Conservation (phyloP, 805 yeast species). For the Lachancea mirantina region DNA sequence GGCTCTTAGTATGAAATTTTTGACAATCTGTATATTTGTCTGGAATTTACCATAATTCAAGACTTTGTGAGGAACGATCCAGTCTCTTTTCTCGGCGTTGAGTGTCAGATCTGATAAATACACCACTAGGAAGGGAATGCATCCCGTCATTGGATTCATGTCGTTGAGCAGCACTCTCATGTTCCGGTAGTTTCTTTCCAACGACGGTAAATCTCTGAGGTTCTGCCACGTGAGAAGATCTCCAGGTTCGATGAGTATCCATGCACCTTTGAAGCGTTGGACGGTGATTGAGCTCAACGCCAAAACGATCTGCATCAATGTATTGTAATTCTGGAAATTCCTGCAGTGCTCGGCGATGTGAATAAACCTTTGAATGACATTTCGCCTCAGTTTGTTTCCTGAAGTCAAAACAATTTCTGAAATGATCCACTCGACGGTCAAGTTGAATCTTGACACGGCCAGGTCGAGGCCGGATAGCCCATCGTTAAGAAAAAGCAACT, state of each 20-base stretch:
- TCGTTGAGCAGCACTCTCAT: conserved; percentile 46
- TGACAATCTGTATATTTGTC: conserved; percentile 68
- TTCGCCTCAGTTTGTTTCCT: conserved; percentile 49
- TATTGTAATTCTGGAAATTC: conserved; percentile 70
- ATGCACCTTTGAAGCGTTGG: conserved; percentile 55
- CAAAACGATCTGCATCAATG: conserved; percentile 78
- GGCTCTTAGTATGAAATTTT: conserved; percentile 68
- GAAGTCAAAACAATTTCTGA: conserved; percentile 77
- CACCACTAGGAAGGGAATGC: conserved; percentile 85
- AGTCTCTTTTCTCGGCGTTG: conserved; percentile 40
- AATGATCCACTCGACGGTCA: conserved; percentile 86
- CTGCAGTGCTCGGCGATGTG: conserved; percentile 76
- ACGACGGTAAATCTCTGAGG: conserved; percentile 65
- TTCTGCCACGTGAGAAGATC: conserved; percentile 62
- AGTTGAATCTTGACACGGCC: conserved; percentile 77
- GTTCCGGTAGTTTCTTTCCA: conserved; percentile 62
- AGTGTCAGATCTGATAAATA: conserved; percentile 76
- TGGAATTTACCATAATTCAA: conserved; percentile 75
- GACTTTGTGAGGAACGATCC: conserved; percentile 33
- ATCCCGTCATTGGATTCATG: conserved; percentile 60
- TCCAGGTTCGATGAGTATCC: conserved; percentile 66
- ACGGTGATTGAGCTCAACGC: conserved; percentile 68
- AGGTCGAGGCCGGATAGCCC: conserved; percentile 68
- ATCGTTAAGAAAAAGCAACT: conserved; percentile 53
- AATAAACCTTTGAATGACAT: conserved; percentile 75